These are phyloP conservation scores for Eleusine indica DNA, from an alignment of 176 grass and related monocot species.

Conservation along the genomic window DNA sequence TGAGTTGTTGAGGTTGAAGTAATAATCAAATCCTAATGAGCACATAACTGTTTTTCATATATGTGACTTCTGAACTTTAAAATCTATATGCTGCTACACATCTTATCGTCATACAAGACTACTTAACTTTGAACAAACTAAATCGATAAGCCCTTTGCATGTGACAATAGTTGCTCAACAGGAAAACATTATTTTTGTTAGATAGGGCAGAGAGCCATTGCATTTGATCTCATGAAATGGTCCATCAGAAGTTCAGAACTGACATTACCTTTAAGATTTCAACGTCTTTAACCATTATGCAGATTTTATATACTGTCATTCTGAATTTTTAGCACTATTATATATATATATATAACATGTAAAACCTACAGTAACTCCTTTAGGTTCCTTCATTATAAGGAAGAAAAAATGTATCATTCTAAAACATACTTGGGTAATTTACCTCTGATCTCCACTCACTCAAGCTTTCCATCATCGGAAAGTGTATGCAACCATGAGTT, in stretches of 20 bases:
- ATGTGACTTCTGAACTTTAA: neutral
- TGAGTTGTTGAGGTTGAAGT: neutral
- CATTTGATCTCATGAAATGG: neutral
- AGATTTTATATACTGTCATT: constrained; percentile 8
- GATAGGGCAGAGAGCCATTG: neutral
- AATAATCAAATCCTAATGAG: neutral
- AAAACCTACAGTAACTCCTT: neutral
- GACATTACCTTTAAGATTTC: neutral
- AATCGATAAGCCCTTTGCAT: neutral
- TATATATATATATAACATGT: neutral
- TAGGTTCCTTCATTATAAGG: neutral
- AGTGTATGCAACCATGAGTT: neutral
- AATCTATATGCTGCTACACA: neutral
- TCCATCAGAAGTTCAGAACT: neutral
- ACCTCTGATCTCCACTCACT: neutral
- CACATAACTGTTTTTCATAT: neutral
- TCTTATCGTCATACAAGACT: neutral
- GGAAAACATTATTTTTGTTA: neutral
- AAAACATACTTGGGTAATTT: constrained; percentile 3
- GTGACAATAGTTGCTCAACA: neutral
- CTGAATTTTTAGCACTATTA: neutral
- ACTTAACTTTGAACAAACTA: neutral
- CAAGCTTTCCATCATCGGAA: neutral
- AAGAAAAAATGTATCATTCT: neutral
- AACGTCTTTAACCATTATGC: neutral